Evolutionary conservation across 1,284 basidiomycete species (phyloP), one percentile per base, ranked within the genome.

Genomic region (Inonotus obliquus): DNA sequence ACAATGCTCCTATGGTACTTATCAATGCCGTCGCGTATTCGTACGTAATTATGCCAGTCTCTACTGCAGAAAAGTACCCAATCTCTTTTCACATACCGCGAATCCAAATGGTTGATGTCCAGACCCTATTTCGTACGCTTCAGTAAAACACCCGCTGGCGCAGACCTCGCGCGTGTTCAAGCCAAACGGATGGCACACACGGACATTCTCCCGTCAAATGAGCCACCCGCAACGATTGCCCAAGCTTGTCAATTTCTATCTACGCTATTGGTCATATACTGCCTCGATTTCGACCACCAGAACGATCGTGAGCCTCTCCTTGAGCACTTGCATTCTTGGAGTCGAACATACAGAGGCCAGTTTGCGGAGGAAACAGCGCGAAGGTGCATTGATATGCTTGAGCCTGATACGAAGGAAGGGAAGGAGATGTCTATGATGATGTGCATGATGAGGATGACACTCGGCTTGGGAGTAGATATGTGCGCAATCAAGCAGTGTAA

Each of bases 91-190:
- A 41, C 13, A 27, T 39, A 39, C n/a, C n/a, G n/a, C n/a, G n/a
- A n/a, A n/a, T n/a, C n/a, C n/a, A n/a, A n/a, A n/a, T n/a, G n/a
- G n/a, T n/a, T n/a, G n/a, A n/a, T 44, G n/a, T 37, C n/a, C 49
- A 77, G 77, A 4, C 72, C 76, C 4, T 77, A 79, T 64, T 79
- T 78, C 59, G 62, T 72, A 29, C 76, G 78, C 35, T 77, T 74
- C 63, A 63, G 70, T 37, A 70, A 65, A 25, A 73, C 66, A 2
- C 65, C 69, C 6, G 72, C 67, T 23, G 74, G 69, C 2, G 68
- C 66, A 49, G 72, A 71, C 27, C 57, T 79, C 44, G 72, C 68
- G 10, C 69, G 69, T 29, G 57, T 77, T 10, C 76, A 79, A 57
- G 70, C 73, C 11, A 70, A 71, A 49, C 76, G 75, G 39, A 73